These are phyloP conservation scores for Suillus lakei DNA, from an alignment of 768 basidiomycete species.

Conservation along the genomic window DNA sequence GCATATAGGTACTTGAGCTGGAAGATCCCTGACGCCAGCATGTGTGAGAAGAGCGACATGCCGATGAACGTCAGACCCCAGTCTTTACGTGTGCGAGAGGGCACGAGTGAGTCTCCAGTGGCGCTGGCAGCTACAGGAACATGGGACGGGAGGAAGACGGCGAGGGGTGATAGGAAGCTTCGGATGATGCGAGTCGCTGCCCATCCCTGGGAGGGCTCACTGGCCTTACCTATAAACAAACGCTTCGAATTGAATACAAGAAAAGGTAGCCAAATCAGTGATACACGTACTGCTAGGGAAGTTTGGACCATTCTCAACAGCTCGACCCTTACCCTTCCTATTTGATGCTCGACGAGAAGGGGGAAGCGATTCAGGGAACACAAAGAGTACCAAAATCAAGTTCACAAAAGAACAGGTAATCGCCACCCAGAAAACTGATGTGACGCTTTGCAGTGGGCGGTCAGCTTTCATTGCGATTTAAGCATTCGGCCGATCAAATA, in stretches of 20 bases:
- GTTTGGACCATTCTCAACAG: conserved; percentile 17
- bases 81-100: conserved; percentile 60
- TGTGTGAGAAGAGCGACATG: conserved; percentile 61
- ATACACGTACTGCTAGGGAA: conserved; percentile 17
- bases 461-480: conserved; percentile 20
- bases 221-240: background rate
- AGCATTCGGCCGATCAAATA: conserved; percentile 13
- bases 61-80: conserved; percentile 79
- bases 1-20: conserved; percentile 82
- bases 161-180: conserved; percentile 65
- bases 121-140: conserved; percentile 44
- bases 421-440: conserved; percentile 59
- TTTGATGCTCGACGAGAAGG: conserved; percentile 30
- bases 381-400: conserved; percentile 62
- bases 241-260: conserved; percentile 3
- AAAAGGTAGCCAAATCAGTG: background rate
- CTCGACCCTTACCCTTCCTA: conserved; percentile 36
- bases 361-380: conserved; percentile 62
- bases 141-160: conserved; percentile 67
- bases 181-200: conserved; percentile 33
- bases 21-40: conserved; percentile 72
- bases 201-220: conserved; percentile 9
- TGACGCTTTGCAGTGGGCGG: conserved; percentile 44
- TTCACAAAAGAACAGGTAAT: conserved; percentile 49
- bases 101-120: conserved; percentile 60